Evolutionary conservation across 2,329 filamentous ascomycete genomes (phyloP).

Genomic region (Camillea tinctor): DNA sequence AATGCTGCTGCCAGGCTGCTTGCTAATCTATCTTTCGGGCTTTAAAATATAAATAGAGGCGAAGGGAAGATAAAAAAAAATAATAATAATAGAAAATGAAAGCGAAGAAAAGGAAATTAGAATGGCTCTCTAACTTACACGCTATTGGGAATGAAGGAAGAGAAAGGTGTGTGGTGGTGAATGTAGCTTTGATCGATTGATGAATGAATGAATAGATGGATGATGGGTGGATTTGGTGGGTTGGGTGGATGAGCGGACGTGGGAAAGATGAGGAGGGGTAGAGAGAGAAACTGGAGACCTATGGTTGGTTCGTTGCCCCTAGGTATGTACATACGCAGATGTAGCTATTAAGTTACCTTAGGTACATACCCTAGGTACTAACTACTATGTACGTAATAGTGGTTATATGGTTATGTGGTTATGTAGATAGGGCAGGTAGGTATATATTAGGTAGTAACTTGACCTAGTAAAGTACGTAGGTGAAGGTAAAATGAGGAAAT

Average conservation of each 20-base stretch:
- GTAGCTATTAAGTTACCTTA: neutral
- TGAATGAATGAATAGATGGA: neutral
- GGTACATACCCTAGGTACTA: slow-evolving; percentile 14
- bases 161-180: neutral
- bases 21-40: neutral
- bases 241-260: neutral
- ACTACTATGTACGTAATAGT: no score
- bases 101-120: neutral
- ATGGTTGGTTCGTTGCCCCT: neutral
- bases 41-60: neutral
- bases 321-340: neutral
- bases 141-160: neutral
- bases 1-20: neutral
- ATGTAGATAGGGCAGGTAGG: slow-evolving; percentile 12
- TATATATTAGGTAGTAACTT: neutral
- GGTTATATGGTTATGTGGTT: slow-evolving; percentile 11
- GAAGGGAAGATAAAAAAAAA: neutral
- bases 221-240: neutral
- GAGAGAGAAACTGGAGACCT: neutral
- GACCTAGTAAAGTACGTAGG: slow-evolving; percentile 5
- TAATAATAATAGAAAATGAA: neutral
- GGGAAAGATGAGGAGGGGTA: neutral
- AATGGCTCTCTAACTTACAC: neutral
- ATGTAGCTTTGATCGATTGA: neutral
- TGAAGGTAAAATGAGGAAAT: neutral